Base-by-base conservation (phyloP, 2,329 filamentous ascomycete genomes). In the Dactylellina cionopaga region DNA sequence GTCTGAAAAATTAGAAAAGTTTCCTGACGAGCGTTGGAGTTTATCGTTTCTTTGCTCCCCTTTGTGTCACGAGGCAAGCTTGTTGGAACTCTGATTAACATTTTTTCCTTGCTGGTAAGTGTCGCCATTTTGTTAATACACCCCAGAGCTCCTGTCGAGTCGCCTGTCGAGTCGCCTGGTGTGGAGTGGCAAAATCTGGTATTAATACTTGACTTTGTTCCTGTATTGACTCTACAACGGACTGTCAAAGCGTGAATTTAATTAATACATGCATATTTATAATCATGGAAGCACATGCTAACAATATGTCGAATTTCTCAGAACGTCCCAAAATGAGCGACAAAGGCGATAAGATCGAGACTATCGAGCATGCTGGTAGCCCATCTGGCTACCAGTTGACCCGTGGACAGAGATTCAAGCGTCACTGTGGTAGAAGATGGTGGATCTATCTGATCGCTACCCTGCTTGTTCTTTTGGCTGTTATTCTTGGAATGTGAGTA, bases 401-500 rank as follows among this genome's bases (percentile, higher is more conserved):
- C 24, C 68, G 59, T 19, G 62, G 79, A 74, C 79, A 81, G 69
- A 78, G 78, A 27, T 80, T 81, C 75, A 80, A 80, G 62, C 80
- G 82, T 47, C 85, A 87, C 77, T 84, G 83, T 78, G 83, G 80
- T 77, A 83, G 81, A 75, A 88, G 85, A 76, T 89, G 87, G 88
- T 89, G 87, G 87, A 76, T 83, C 74, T 83, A 88, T 76, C 78
- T 88, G 68, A 80, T 89, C 66, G 78, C 82, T 13, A 78, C 87
- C 55, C 77, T 84, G 64, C 75, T 83, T 71, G 79, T 87, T 44
- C 78, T 84, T 43, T 81, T 87, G 31, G 79, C 90, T 11, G 81
- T 87, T 35, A 83, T 90, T 15, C 82, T 85, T 37, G 80, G 88
- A 37, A 79, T 89, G 87, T 89, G 82, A 84, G 86, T 84, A 46